Percentiles rank a stretch among this genome's conserved stretches.
phyloP scores from a whole-genome alignment of 495 filamentous ascomycete species.

The Xylaria palmicola region DNA sequence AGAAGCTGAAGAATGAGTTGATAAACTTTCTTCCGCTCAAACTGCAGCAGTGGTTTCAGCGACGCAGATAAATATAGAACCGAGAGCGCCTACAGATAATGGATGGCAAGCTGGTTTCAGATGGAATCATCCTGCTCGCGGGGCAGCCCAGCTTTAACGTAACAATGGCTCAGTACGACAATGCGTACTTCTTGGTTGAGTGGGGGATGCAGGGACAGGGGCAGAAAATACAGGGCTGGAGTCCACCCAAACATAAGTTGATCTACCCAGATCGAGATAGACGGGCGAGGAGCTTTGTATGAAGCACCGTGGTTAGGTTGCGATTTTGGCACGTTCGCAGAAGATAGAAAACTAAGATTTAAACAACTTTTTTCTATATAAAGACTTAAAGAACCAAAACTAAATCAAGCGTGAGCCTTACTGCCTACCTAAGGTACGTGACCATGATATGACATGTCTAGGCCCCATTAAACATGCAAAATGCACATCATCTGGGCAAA shows the following conservation, averaged over 20 bases:
- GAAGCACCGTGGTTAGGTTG: too few species aligned
- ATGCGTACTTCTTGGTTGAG: neutral
- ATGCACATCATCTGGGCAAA: neutral
- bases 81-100: neutral
- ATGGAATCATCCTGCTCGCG: constrained; percentile 2
- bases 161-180: constrained; percentile 1
- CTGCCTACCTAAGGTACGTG: too few species aligned
- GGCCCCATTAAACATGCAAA: neutral
- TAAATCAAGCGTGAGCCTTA: too few species aligned
- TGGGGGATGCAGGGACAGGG: constrained; percentile 13
- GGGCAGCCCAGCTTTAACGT: constrained; percentile 11
- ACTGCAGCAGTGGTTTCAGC: neutral
- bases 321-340: too few species aligned
- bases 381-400: neutral
- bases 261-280: too few species aligned
- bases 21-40: neutral
- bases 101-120: neutral
- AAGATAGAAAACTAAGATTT: neutral
- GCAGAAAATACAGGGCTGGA: neutral
- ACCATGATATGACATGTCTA: too few species aligned
- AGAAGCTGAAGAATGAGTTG: neutral
- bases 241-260: neutral
- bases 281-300: too few species aligned
- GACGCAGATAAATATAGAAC: neutral
- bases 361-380: neutral